Evolutionary conservation across 768 basidiomycete species (phyloP), one percentile per base, ranked within the genome.

Genomic region (Rhodosporidiobolus odoratus): DNA sequence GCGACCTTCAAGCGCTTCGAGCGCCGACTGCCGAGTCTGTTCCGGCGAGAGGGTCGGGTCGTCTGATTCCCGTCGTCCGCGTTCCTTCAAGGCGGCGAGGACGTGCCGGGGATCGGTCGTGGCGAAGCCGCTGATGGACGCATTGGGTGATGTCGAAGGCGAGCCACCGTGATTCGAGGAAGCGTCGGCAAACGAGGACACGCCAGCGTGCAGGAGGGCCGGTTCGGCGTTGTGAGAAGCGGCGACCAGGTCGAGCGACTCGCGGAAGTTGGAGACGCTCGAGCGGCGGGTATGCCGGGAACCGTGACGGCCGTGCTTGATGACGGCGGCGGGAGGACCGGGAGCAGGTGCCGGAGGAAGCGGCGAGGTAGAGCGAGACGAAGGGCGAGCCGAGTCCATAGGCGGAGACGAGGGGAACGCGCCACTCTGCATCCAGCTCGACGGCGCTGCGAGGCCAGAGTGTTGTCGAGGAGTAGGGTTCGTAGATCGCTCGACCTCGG

Each of bases 171-270:
- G 23, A 40, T 15, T 19, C 41, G 48, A 16, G 38, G n/a, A n/a
- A n/a, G n/a, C n/a, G n/a, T n/a, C n/a, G n/a, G 65, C 65, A 27
- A 74, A 74, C 35, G 68, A 70, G 8, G 66, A 63, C 35, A 68
- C 43, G 59, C 56, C 41, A 9, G 73, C 54, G 21, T 67, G 73
- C 25, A 74, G 66, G 23, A n/a, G 43, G 21, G 54, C 6, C 1
- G 59, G 56, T 45, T 62, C 60, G 34, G 12, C 25, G 19, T 27
- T 23, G 37, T 67, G 48, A 6, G 54, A 54, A 19, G 90, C 85
- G 35, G 91, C 90, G 89, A 95, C 93, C 77, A 95, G 82, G 76
- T 94, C 92, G 25, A 91, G 89, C 27, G 91, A 92, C 81, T 95
- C 92, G 74, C 84, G 85, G 70, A 91, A 87, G 48, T 92, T 94